Evolutionary conservation across 2,329 filamentous ascomycete genomes (phyloP), one percentile per base, ranked within the genome.

Genomic region (Fusarium verticillioides): DNA sequence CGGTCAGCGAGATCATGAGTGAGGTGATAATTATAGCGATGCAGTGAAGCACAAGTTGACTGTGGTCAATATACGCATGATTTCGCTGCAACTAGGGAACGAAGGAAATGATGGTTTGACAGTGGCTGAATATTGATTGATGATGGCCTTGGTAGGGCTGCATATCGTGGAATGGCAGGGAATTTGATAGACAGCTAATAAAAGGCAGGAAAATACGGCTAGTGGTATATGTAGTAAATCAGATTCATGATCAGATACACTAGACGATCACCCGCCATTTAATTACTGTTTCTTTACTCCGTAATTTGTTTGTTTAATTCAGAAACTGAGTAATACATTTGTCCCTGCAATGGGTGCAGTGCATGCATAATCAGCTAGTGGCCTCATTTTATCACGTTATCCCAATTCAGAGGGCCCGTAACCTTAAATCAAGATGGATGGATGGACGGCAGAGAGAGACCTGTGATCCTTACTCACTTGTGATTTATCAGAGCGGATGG

Each of bases 141-240:
- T 9, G 32, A 37, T 37, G 26, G 36, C 23, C 18, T 64, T 34
- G 30, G 60, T 52, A 66, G 40, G 66, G 52, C 65, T 63, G 60
- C 70, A 74, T 74, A 50, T 47, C 49, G 36, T n/a, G 44, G 43
- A 70, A 70, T 37, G 47, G 44, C 61, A 56, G 46, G 66, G 56
- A 63, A 60, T 40, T 26, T 59, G 15, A n/a, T 49, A 28, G 52
- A 44, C 37, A 39, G 30, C 28, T 60, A 21, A 30, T 11, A 6
- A 40, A 36, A 53, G 30, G 46, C 26, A 53, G 43, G 23, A 26
- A 49, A 47, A 28, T 42, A 44, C 44, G 49, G 47, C n/a, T 52
- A 43, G 28, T 56, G 21, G 37, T 23, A 26, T 19, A 26, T 26
- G 26, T 26, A 23, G 28, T 42, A 23, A 57, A 42, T 53, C 39